Evolutionary conservation across 352 stramenopile species (phyloP).

Genomic region (Globisporangium rhizosaccharum): DNA sequence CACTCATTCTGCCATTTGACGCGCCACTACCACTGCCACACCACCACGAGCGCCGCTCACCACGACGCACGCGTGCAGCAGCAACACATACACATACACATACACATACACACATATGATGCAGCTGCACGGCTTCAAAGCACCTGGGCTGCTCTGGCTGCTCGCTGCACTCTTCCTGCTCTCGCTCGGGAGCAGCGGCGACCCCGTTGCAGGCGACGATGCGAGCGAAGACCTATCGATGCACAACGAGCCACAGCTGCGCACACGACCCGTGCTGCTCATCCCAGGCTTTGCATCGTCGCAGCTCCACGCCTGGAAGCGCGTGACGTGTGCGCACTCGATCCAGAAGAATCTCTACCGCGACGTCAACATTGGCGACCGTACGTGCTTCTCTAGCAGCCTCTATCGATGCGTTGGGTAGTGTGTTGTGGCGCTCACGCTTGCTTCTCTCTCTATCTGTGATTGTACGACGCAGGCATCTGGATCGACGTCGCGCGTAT

Average conservation of each 20-base stretch:
- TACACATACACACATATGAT: not conserved
- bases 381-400: constrained; percentile 18
- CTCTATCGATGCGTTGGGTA: not conserved
- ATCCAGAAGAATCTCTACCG: constrained; percentile 78
- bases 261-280: constrained; percentile 58
- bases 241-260: not conserved
- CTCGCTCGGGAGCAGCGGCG: constrained; percentile 11
- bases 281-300: constrained; percentile 76
- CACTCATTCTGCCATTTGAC: not conserved
- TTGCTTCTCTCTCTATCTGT: not conserved
- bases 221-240: not conserved
- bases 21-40: not conserved
- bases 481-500: constrained; percentile 74
- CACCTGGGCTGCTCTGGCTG: constrained; percentile 10
- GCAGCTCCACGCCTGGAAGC: constrained; percentile 71
- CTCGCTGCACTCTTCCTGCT: constrained; percentile 15
- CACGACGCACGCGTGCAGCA: not conserved
- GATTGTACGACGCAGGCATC: constrained; percentile 22
- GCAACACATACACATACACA: not conserved
- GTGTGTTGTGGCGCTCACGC: not conserved
- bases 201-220: constrained; percentile 8
- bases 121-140: constrained; percentile 4
- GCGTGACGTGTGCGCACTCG: constrained; percentile 41
- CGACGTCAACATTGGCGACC: constrained; percentile 71
- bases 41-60: not conserved